Conservation (phyloP, 768 basidiomycete species). For the Austroboletus festivus region DNA sequence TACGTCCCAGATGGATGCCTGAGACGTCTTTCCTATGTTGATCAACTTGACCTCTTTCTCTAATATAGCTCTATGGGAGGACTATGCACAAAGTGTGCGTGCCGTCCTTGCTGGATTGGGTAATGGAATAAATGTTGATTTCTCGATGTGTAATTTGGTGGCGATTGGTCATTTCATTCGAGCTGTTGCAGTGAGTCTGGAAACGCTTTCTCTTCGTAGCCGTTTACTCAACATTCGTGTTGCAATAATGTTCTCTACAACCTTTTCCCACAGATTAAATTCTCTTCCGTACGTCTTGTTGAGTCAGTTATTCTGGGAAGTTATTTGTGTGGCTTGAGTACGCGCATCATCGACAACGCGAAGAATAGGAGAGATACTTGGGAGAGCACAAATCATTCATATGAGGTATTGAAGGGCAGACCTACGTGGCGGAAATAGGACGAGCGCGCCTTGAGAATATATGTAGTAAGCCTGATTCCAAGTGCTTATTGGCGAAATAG, state of each 20-base stretch:
- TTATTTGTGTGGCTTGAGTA: not conserved
- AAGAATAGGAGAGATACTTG: too few relatives aligned
- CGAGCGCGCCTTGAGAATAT: too few relatives aligned
- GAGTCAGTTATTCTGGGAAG: not conserved
- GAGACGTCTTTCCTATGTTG: not conserved
- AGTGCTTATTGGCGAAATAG: too few relatives aligned
- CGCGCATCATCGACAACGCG: too few relatives aligned
- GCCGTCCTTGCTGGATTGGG: not conserved
- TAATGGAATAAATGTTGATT: not conserved
- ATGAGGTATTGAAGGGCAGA: too few relatives aligned
- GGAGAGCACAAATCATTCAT: too few relatives aligned
- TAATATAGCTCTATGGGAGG: not conserved
- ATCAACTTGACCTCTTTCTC: not conserved
- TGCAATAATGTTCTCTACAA: not conserved
- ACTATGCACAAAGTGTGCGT: not conserved
- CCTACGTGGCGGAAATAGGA: too few relatives aligned
- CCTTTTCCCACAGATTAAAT: not conserved
- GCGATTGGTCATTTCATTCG: not conserved
- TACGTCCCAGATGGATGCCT: not conserved
- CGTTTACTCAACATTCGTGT: not conserved
- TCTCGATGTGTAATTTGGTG: not conserved
- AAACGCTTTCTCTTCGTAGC: not conserved
- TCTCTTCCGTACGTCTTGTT: not conserved
- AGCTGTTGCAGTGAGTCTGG: not conserved
- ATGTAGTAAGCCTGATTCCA: too few relatives aligned